Conservation (phyloP, 1,139 yeast genomes). For the Yamadazyma blattariae region DNA sequence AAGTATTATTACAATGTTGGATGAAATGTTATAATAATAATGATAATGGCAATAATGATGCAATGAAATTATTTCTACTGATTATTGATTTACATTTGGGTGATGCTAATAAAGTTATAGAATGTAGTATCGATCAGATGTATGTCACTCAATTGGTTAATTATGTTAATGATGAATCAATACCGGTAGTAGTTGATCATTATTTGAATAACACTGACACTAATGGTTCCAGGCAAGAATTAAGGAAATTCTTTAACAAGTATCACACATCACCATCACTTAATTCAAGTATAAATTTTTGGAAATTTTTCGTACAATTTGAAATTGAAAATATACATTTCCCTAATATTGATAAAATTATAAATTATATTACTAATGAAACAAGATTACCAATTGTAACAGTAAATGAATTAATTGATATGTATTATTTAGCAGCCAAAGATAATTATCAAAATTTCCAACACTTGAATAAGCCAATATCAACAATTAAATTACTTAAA, state of each 20-base stretch:
- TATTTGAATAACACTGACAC: too few relatives aligned
- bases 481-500: constrained; percentile 2
- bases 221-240: too few relatives aligned
- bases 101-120: constrained; percentile 6
- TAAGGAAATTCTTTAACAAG: constrained; percentile 30
- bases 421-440: constrained; percentile 19
- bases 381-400: constrained; percentile 47
- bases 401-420: constrained; percentile 37
- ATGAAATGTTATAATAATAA: too few relatives aligned
- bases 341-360: constrained; percentile 39
- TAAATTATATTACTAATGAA: constrained; percentile 38
- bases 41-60: too few relatives aligned
- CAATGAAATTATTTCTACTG: too few relatives aligned
- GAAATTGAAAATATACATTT: constrained; percentile 45
- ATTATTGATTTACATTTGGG: constrained; percentile 21
- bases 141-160: constrained; percentile 12
- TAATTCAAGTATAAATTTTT: constrained; percentile 44
- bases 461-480: not conserved
- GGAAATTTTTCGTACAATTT: constrained; percentile 55
- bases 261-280: constrained; percentile 37
- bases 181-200: constrained; percentile 24
- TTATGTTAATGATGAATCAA: constrained; percentile 30
- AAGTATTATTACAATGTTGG: constrained; percentile 21
- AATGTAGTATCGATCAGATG: constrained; percentile 6
- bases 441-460: constrained; percentile 21